phyloP scores from a whole-genome alignment of 257 asterid species.

The Capsicum rhomboideum region DNA sequence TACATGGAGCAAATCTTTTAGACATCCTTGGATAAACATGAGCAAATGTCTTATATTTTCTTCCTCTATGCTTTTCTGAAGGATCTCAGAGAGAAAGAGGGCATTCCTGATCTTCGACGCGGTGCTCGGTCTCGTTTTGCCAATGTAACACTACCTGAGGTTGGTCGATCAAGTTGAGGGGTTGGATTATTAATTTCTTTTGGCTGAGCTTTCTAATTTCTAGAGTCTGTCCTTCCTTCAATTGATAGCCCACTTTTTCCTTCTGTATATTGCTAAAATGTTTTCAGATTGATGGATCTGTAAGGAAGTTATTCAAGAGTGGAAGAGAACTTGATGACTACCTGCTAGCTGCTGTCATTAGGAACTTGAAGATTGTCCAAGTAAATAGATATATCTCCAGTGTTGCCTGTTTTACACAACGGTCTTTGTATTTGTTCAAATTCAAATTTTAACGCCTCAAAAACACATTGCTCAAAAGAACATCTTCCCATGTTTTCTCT shows the following conservation, averaged over 20 bases:
- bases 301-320: constrained; percentile 54
- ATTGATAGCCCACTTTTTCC: background rate
- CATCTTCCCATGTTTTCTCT: background rate
- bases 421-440: background rate
- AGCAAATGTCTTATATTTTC: background rate
- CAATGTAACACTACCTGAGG: constrained; percentile 68
- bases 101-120: constrained; percentile 92
- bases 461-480: background rate
- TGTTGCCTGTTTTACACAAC: background rate
- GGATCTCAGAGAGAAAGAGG: constrained; percentile 89
- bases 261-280: background rate
- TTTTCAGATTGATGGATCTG: constrained; percentile 57
- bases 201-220: background rate
- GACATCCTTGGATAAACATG: background rate
- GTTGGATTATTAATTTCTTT: constrained; percentile 7
- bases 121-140: constrained; percentile 73
- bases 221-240: background rate
- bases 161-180: constrained; percentile 8
- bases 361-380: constrained; percentile 74
- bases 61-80: constrained; percentile 29
- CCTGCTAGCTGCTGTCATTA: constrained; percentile 74
- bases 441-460: background rate
- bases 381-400: constrained; percentile 34
- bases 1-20: background rate
- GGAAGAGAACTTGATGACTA: constrained; percentile 66